phyloP scores from a whole-genome alignment of 495 filamentous ascomycete species.

The Neurospora sp. region DNA sequence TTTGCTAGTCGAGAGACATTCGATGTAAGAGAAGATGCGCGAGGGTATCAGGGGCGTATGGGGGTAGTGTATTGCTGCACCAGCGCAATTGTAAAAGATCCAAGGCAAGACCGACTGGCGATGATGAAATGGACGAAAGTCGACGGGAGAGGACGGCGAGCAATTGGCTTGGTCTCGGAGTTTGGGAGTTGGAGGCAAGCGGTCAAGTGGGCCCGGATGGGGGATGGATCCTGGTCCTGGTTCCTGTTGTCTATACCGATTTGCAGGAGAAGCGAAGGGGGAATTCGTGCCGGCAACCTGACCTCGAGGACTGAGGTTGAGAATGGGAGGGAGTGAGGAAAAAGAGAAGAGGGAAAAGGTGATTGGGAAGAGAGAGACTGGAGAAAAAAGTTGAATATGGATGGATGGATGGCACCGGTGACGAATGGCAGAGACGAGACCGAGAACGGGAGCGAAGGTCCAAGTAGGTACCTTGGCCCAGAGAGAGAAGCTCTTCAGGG shows the following conservation, averaged over 20 bases:
- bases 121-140: neutral
- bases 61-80: slow-evolving; percentile 1
- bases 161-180: neutral
- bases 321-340: slow-evolving; percentile 2
- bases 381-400: neutral
- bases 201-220: neutral
- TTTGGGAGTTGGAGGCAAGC: neutral
- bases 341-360: slow-evolving; percentile 2
- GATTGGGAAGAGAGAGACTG: slow-evolving; percentile 1
- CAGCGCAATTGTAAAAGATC: neutral
- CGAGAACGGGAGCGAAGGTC: neutral
- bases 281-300: neutral
- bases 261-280: neutral
- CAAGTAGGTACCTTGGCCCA: neutral
- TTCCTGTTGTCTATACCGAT: neutral
- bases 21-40: slow-evolving; percentile 1
- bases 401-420: neutral
- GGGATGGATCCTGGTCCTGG: neutral
- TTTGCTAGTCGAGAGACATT: slow-evolving; percentile 11
- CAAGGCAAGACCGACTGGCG: neutral
- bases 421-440: neutral
- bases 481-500: neutral
- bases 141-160: neutral
- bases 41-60: neutral
- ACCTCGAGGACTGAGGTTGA: neutral